Conservation (phyloP, 352 stramenopile species). For the Globisporangium heterothallicum region DNA sequence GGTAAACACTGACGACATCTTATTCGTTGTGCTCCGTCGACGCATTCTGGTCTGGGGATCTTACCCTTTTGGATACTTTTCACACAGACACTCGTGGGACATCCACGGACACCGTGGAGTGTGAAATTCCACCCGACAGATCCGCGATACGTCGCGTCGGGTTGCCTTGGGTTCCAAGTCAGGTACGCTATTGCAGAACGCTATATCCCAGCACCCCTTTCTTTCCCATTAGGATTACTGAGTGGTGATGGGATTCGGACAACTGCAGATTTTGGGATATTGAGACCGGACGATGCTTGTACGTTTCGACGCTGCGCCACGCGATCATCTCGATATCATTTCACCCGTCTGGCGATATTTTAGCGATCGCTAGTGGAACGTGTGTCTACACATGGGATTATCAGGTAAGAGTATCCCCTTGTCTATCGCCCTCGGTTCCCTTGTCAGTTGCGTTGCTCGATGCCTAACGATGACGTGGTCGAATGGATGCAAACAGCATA, state of each 20-base stretch:
- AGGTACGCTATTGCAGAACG: constrained; percentile 24
- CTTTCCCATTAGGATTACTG: no score
- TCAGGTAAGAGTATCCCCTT: constrained; percentile 58
- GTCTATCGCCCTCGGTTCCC: neutral
- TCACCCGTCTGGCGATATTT: constrained; percentile 90
- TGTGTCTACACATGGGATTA: constrained; percentile 96
- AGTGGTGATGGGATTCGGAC: neutral
- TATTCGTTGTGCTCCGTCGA: no score
- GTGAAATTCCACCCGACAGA: constrained; percentile 97
- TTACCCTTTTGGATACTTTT: no score
- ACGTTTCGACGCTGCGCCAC: constrained; percentile 90
- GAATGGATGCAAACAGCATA: constrained; percentile 35
- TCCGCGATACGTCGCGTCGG: constrained; percentile 92
- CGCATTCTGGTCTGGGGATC: no score
- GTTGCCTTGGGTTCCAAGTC: constrained; percentile 96
- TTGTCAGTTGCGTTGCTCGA: neutral
- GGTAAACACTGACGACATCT: no score
- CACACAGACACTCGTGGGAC: constrained; percentile 76
- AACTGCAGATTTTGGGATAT: constrained; percentile 80
- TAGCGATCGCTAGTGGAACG: constrained; percentile 93
- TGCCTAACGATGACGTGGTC: neutral
- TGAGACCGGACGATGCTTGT: constrained; percentile 88
- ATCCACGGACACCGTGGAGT: constrained; percentile 92
- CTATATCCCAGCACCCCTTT: no score
- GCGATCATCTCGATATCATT: constrained; percentile 97